phyloP scores from a whole-genome alignment of 2,329 filamentous ascomycete genomes.

The Fusarium udum region DNA sequence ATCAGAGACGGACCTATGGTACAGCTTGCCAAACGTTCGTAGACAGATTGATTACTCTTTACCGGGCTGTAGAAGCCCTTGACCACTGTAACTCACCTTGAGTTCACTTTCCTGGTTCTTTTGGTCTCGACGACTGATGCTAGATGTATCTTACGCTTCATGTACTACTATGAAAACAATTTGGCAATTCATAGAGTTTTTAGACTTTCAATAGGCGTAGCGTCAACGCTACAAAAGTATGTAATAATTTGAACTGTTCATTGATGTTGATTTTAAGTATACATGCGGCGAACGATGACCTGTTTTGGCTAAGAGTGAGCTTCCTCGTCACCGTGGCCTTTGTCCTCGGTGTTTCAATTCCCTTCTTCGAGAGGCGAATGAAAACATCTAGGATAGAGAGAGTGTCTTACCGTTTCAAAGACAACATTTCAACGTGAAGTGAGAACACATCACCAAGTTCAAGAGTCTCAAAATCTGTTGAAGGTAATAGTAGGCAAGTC shows the following conservation, averaged over 20 bases:
- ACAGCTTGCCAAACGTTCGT: constrained; percentile 5
- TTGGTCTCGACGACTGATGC: not conserved
- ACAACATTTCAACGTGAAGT: not conserved
- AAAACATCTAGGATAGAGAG: not conserved
- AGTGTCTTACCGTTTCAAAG: not conserved
- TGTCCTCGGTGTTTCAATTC: not conserved
- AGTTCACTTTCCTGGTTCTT: not conserved
- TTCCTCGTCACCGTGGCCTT: not conserved
- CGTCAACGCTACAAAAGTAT: not conserved
- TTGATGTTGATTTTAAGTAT: not conserved
- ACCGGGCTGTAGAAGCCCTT: not conserved
- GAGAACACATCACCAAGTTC: not conserved
- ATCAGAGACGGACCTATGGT: constrained; percentile 26
- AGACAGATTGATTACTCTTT: not conserved
- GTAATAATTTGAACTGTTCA: not conserved
- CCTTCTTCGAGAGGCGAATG: not conserved
- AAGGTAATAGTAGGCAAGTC: not conserved
- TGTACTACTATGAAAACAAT: not conserved
- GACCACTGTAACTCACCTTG: not conserved
- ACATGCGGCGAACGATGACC: no score
- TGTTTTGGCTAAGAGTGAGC: not conserved
- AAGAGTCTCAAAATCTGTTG: no score
- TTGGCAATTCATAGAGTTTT: not conserved
- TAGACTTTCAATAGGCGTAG: not conserved
- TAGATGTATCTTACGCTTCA: not conserved